Evolutionary conservation across 2,329 filamentous ascomycete genomes (phyloP), one percentile per base, ranked within the genome.

Genomic region (Epichloe uncinata): DNA sequence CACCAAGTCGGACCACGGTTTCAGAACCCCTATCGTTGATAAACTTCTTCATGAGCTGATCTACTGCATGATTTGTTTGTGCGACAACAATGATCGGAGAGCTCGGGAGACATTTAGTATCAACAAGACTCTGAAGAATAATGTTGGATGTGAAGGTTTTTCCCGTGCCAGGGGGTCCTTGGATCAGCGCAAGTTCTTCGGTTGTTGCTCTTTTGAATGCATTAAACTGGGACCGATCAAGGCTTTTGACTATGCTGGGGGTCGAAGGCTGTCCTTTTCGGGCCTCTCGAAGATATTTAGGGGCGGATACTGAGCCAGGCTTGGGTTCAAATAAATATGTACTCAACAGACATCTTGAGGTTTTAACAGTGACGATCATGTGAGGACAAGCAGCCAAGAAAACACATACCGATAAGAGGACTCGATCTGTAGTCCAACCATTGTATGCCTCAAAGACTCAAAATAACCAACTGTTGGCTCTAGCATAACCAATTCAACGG

Each of bases 31-130:
- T 57, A 49, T 37, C 36, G 1, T 69, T 60, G 1, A 79, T 70
- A 15, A 88, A 72, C 49, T 83, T 78, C 1, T 69, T 67, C 0
- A 95, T 70, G 0, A 96, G 71, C 60, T 95, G 89, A 57, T 96
- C 89, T 0, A 95, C 69, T 0, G 89, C 89, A 64, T 95, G 88
- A 52, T 96, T 96, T 0, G 89, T 96, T 58, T 95, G 88, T 7
- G 87, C 88, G 0, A 88, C 78, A 3, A 95, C 73, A 18, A 95
- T 73, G 33, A 96, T 81, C 0, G 86, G 86, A 2, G 55, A 35
- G 48, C 2, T 40, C 35, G 5, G 50, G 1, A 66, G 70, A 2
- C 61, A 58, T 2, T 63, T 69, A 1, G 83, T 71, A 44, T 77
- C 79, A 2, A 65, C 47, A 3, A 58, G 54, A 33, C 61, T 65